phyloP scores from a whole-genome alignment of 106 monocot species.

The Dioscorea zingiberensis region DNA sequence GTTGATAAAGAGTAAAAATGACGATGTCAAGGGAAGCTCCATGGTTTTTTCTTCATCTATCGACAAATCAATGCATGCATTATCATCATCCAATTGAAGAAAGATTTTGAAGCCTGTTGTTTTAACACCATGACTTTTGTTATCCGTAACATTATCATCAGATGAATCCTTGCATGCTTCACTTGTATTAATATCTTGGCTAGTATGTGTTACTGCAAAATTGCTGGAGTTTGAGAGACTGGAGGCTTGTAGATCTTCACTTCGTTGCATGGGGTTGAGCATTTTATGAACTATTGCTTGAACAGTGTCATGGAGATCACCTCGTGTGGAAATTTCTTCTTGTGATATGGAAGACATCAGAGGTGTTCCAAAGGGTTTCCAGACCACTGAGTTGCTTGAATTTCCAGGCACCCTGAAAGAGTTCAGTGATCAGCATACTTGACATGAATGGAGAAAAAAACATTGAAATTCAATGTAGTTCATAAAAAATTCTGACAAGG shows the following conservation, averaged over 20 bases:
- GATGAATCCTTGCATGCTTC: conserved; percentile 14
- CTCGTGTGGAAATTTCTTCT: conserved; percentile 37
- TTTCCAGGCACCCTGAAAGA: conserved; percentile 39
- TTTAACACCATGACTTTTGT: conserved; percentile 9
- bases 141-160: conserved; percentile 14
- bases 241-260: conserved; percentile 22
- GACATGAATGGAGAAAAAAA: background rate
- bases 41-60: conserved; percentile 43
- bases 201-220: conserved; percentile 3
- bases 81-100: conserved; percentile 61
- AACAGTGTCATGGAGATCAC: conserved; percentile 19
- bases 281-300: conserved; percentile 45
- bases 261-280: conserved; percentile 56
- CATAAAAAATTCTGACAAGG: no score
- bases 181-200: conserved; percentile 11
- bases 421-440: conserved; percentile 3
- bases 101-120: conserved; percentile 21
- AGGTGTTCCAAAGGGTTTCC: conserved; percentile 74
- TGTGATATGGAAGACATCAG: conserved; percentile 45
- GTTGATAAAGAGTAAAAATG: conserved; percentile 56
- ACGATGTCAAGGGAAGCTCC: conserved; percentile 29
- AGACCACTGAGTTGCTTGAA: conserved; percentile 31
- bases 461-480: no score
- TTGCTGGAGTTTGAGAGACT: conserved; percentile 13
- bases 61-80: conserved; percentile 50